Conservation (phyloP, 331 rosid species). For the Quercus phellos region DNA sequence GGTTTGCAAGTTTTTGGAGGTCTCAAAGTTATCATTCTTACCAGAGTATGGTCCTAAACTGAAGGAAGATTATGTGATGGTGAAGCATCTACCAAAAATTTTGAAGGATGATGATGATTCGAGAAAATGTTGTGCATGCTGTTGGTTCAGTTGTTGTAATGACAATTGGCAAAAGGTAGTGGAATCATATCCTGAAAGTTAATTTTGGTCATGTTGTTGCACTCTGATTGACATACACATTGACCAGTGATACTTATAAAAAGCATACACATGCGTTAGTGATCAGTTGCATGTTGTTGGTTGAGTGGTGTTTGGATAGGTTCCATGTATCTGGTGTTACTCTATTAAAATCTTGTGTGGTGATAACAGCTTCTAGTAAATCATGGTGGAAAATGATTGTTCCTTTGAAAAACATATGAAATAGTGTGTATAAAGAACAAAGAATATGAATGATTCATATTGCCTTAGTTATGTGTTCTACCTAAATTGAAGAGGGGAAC, state of each 20-base stretch:
- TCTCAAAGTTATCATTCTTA: constrained; percentile 82
- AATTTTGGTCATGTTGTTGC: constrained; percentile 2
- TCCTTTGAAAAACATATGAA: neutral
- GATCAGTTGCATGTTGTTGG: neutral
- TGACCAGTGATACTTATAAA: neutral
- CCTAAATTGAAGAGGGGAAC: neutral
- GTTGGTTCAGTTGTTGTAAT: constrained; percentile 78
- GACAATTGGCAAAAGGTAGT: constrained; percentile 98
- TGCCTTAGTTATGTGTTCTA: neutral
- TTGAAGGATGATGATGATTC: constrained; percentile 51
- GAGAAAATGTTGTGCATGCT: constrained; percentile 69
- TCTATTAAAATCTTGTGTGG: neutral
- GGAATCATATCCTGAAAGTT: constrained; percentile 18
- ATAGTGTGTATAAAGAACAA: neutral
- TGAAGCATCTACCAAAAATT: constrained; percentile 87
- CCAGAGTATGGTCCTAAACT: constrained; percentile 95
- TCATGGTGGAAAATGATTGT: neutral
- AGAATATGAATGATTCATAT: neutral
- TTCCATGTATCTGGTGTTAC: neutral
- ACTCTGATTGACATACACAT: neutral
- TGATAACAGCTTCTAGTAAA: neutral
- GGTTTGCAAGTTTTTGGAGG: constrained; percentile 99
- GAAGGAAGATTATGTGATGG: constrained; percentile 93
- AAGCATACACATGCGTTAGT: neutral
- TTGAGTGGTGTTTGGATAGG: neutral